Evolutionary conservation across 2,329 filamentous ascomycete species (phyloP).

Genomic region (Colletotrichum sp.): DNA sequence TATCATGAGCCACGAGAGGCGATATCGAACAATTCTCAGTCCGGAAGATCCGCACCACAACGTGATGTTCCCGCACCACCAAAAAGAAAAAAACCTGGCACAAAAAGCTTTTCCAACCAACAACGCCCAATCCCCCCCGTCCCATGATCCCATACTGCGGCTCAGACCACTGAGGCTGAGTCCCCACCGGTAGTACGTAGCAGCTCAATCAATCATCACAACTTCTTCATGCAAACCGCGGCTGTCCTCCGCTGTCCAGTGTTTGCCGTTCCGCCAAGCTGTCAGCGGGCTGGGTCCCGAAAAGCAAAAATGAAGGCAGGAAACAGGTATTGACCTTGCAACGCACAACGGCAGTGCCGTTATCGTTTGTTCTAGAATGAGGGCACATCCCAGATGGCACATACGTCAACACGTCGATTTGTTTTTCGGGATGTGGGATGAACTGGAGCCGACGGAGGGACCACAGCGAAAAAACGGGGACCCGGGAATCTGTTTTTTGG

Average conservation of each 20-base stretch:
- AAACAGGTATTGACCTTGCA: neutral
- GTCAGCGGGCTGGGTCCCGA: neutral
- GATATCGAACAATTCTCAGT: neutral
- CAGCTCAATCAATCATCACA: neutral
- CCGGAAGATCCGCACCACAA: neutral
- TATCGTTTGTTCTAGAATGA: neutral
- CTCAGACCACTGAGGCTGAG: neutral
- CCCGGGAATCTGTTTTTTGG: neutral
- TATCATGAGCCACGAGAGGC: neutral
- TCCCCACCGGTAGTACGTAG: neutral
- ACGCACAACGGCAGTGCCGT: neutral
- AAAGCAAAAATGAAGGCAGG: neutral
- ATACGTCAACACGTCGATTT: neutral
- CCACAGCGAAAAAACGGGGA: neutral
- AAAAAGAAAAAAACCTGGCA: neutral
- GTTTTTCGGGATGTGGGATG: constrained; percentile 8
- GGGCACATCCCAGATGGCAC: neutral
- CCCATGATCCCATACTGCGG: neutral
- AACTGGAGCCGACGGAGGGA: neutral
- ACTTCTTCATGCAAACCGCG: neutral
- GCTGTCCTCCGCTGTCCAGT: neutral
- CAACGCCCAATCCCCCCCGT: neutral
- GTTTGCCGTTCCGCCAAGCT: neutral
- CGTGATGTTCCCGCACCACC: neutral
- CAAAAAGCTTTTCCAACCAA: neutral